Conservation (phyloP, 352 stramenopile genomes). For the Globisporangium okanoganense region DNA sequence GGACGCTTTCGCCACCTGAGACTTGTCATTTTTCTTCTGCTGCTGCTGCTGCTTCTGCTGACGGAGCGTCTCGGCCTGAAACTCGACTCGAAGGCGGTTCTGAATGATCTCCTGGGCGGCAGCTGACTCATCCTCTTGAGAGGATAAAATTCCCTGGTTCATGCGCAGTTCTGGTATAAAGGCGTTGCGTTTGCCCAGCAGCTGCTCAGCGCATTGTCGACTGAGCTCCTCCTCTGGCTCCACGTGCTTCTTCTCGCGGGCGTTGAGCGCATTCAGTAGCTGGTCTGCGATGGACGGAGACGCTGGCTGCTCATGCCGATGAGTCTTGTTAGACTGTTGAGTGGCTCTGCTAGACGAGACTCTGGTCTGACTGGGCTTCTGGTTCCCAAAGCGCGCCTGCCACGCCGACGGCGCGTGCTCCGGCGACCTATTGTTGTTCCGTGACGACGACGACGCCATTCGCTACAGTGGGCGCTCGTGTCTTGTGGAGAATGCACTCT, state of each 20-base stretch:
- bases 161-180: constrained; percentile 31
- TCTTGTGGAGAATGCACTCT: neutral
- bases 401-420: constrained; percentile 36
- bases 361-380: constrained; percentile 17
- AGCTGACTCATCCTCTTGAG: constrained; percentile 8
- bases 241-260: constrained; percentile 11
- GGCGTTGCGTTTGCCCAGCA: constrained; percentile 56
- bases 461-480: neutral
- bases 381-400: constrained; percentile 54
- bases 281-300: constrained; percentile 35
- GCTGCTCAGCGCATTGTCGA: constrained; percentile 39
- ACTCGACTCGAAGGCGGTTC: constrained; percentile 42
- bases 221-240: constrained; percentile 29
- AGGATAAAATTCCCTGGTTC: neutral
- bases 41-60: neutral
- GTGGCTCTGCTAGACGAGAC: neutral
- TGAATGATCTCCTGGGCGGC: constrained; percentile 46
- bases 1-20: neutral
- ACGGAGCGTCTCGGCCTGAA: constrained; percentile 32
- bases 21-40: neutral
- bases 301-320: neutral
- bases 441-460: neutral
- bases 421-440: constrained; percentile 7
- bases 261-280: constrained; percentile 31
- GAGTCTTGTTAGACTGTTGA: neutral